Base-by-base conservation (phyloP, 1,284 basidiomycete genomes). In the Phenoliferia sp. region DNA sequence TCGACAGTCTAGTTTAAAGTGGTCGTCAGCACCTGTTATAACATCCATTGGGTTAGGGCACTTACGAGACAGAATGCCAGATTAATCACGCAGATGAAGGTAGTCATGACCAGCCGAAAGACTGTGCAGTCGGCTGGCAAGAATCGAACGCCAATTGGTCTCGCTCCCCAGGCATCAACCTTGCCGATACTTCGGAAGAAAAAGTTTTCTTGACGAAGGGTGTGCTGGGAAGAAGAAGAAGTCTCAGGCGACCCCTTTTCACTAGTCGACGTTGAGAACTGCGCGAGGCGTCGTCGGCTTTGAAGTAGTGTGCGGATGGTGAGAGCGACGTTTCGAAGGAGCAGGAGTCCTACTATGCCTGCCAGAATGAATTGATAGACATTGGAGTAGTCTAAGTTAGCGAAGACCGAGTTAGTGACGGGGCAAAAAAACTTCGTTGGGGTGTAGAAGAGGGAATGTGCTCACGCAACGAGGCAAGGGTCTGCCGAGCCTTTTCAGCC, bases 241-340 rank as follows among this genome's bases (percentile, higher is more conserved):
- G n/a, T 10, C 19, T 5, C 12, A n/a, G 44, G 19, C 6, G 26
- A 26, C 19, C n/a, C 26, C 35, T 28, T 32, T 28, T 36, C 17
- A 44, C 62, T 67, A 32, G 62, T 62, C 7, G 19, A 1, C 5
- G 7, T 22, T 1, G 36, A n/a, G 7, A 44, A 9, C 7, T 29
- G 32, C 5, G 48, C 29, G 31, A n/a, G 5, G 26, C 55, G 28
- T 3, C 50, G 61, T 2, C 65, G 65, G 12, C 65, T 57, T 1
- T 54, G 15, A 52, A 65, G 26, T 55, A 55, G 56, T 4, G 44
- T 55, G 6, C 56, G 56, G 3, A 33, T 12, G 34, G 19, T 4
- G 52, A 65, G 65, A 19, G 59, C 3, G 35, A 71, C 2, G 62
- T 71, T 65, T 19, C 70, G 68, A n/a, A 71, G 36, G 56, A 69